Evolutionary conservation across 306 rosid genomes (phyloP).

Genomic region (Trifolium dubium): DNA sequence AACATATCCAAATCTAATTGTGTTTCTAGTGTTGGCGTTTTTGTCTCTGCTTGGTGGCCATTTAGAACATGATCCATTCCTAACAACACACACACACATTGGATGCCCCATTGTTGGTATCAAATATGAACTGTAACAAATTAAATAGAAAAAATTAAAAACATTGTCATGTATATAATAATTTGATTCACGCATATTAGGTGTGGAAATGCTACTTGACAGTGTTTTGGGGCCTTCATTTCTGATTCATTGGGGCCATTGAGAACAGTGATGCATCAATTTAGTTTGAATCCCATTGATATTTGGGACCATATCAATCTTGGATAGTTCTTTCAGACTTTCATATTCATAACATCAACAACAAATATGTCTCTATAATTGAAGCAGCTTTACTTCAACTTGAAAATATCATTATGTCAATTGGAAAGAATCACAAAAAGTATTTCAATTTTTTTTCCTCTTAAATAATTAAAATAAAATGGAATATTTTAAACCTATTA

Average conservation of each 20-base stretch:
- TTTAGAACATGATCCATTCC: slow-evolving; percentile 40
- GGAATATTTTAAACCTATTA: background rate
- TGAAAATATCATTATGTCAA: slow-evolving; percentile 29
- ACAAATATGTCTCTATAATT: slow-evolving; percentile 43
- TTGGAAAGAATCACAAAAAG: slow-evolving; percentile 15
- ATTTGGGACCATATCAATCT: slow-evolving; percentile 55
- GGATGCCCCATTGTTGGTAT: slow-evolving; percentile 64
- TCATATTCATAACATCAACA: slow-evolving; percentile 46
- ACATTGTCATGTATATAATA: slow-evolving; percentile 45
- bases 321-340: slow-evolving; percentile 46
- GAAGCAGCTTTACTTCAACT: slow-evolving; percentile 37
- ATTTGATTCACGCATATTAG: slow-evolving; percentile 73
- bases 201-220: slow-evolving; percentile 67
- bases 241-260: slow-evolving; percentile 56
- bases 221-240: slow-evolving; percentile 53
- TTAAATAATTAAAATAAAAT: background rate
- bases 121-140: slow-evolving; percentile 47
- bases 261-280: slow-evolving; percentile 46
- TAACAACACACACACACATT: slow-evolving; percentile 41
- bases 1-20: slow-evolving; percentile 41
- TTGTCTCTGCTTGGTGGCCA: slow-evolving; percentile 65
- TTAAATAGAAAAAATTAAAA: background rate
- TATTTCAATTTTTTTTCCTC: background rate
- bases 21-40: slow-evolving; percentile 49
- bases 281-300: slow-evolving; percentile 40